A percentile compares a stretch with the other conserved stretches of the same genome.
Evolutionary conservation across 129 eudicot genomes (phyloP).

Genomic region (Artemisia annua): DNA sequence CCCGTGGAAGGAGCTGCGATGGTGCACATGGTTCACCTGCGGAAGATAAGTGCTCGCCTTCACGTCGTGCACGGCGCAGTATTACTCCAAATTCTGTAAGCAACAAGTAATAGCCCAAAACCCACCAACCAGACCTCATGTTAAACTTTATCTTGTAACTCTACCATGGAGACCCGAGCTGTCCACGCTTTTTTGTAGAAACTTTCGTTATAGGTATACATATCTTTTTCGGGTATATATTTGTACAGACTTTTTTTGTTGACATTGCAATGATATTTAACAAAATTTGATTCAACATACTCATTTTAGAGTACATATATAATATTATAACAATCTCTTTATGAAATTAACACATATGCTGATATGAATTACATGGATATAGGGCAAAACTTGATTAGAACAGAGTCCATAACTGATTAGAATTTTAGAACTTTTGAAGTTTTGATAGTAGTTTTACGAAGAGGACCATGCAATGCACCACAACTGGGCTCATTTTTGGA

Average conservation of each 20-base stretch:
- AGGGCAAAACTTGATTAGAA: too few relatives aligned
- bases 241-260: background rate
- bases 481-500: too few relatives aligned
- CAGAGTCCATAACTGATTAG: too few relatives aligned
- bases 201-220: conserved; percentile 5
- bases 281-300: background rate
- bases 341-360: too few relatives aligned
- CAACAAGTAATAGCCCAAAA: conserved; percentile 24
- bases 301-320: background rate
- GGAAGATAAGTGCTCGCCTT: conserved; percentile 43
- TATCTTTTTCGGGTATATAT: background rate
- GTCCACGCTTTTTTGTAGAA: background rate
- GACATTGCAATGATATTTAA: background rate
- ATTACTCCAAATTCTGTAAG: conserved; percentile 34
- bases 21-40: conserved; percentile 40
- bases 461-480: too few relatives aligned
- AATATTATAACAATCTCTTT: too few relatives aligned
- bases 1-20: conserved; percentile 65
- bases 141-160: conserved; percentile 12
- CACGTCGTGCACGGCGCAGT: conserved; percentile 42
- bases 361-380: too few relatives aligned
- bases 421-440: too few relatives aligned
- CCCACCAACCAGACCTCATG: conserved; percentile 3
- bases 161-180: background rate
- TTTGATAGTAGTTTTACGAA: too few relatives aligned